These are phyloP conservation scores for Hapsidospora chrysogenum DNA, from an alignment of 495 filamentous ascomycete species.

Conservation along the genomic window DNA sequence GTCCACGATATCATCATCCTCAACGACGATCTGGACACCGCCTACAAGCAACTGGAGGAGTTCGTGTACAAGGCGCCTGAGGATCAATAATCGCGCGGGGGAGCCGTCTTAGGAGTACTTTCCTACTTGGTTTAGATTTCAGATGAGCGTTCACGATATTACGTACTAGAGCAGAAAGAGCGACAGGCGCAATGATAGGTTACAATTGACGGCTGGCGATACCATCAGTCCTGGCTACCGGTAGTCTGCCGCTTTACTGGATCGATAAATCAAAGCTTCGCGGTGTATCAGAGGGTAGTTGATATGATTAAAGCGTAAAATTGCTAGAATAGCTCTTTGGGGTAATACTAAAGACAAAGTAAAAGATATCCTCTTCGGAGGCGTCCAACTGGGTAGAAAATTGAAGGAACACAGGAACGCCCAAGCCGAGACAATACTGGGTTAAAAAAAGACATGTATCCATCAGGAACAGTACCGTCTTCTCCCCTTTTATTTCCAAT, in stretches of 20 bases:
- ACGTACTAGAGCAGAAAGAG: no score
- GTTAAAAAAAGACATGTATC: no score
- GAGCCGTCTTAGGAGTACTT: no score
- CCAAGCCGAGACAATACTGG: background rate
- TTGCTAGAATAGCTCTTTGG: conserved; percentile 14
- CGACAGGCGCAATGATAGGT: no score
- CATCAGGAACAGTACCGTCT: background rate
- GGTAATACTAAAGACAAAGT: conserved; percentile 21
- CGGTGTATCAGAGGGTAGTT: no score
- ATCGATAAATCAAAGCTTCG: no score
- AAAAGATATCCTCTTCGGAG: conserved; percentile 14
- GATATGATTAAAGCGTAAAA: conserved; percentile 11
- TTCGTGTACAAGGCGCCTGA: conserved; percentile 31
- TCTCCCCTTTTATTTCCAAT: background rate
- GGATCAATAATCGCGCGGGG: no score
- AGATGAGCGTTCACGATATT: no score
- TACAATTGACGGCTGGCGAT: no score
- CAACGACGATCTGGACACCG: conserved; percentile 75
- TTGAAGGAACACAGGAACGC: conserved; percentile 13
- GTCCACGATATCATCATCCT: conserved; percentile 76
- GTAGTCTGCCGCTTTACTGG: no score
- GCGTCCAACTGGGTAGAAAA: conserved; percentile 15
- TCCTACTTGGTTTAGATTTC: no score
- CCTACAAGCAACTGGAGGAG: conserved; percentile 61
- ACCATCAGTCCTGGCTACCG: no score